A percentile compares a stretch with the other conserved stretches of the same genome.
These are phyloP conservation scores for Ramaria sp. DNA, from an alignment of 768 basidiomycete species.

Conservation along the genomic window DNA sequence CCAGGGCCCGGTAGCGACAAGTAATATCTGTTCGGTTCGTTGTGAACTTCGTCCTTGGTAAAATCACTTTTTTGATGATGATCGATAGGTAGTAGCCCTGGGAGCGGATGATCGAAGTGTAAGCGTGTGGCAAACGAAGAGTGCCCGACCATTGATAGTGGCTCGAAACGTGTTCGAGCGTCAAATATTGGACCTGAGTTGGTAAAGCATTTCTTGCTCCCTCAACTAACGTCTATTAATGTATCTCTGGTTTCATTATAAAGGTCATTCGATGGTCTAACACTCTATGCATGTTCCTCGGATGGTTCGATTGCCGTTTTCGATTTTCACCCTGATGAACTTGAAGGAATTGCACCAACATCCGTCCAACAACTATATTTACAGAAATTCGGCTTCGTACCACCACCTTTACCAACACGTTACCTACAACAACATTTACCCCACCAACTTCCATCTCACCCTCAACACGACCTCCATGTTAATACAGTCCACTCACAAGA, in stretches of 20 bases:
- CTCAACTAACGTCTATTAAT: not conserved
- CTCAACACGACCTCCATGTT: conserved; percentile 23
- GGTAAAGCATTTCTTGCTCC: conserved; percentile 34
- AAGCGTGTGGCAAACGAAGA: conserved; percentile 94
- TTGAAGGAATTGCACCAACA: conserved; percentile 71
- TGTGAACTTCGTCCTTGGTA: not conserved
- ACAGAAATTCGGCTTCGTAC: conserved; percentile 65
- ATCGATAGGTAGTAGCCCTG: conserved; percentile 56
- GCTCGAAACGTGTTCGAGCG: conserved; percentile 90
- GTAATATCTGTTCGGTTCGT: conserved; percentile 68
- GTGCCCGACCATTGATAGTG: conserved; percentile 82
- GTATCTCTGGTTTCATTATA: not conserved
- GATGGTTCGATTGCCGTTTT: conserved; percentile 92
- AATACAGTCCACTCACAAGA: conserved; percentile 21
- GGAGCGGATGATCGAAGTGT: conserved; percentile 91
- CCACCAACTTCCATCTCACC: conserved; percentile 39
- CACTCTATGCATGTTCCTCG: conserved; percentile 88
- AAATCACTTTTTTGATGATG: not conserved
- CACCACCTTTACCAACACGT: conserved; percentile 31
- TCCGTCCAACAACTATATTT: conserved; percentile 70
- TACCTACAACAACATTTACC: conserved; percentile 11
- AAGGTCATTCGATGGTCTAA: conserved; percentile 89
- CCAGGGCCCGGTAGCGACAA: conserved; percentile 46
- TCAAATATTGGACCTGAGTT: conserved; percentile 91
- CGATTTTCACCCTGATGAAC: conserved; percentile 67